A percentile compares a stretch with the other conserved stretches of the same genome.
Evolutionary conservation across 2,329 filamentous ascomycete species (phyloP).

Genomic region (Aspergillus candidus): DNA sequence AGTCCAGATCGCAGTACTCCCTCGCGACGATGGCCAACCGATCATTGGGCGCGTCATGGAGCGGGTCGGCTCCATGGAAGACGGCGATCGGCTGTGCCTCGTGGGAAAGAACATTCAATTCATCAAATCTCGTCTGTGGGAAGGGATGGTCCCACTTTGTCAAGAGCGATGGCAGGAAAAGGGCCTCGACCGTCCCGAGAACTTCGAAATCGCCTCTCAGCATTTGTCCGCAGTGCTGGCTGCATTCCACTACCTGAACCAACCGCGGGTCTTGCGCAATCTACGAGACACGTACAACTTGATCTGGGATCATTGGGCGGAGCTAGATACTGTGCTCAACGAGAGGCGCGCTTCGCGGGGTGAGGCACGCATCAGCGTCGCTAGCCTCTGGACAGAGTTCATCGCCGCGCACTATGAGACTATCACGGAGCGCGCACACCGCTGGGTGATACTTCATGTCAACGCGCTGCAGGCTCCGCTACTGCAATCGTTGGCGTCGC

Average conservation of each 20-base stretch:
- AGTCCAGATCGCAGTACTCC: neutral
- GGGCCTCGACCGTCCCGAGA: conserved; percentile 8
- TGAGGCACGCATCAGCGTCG: conserved; percentile 9
- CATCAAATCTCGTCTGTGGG: conserved; percentile 21
- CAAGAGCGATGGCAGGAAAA: conserved; percentile 22
- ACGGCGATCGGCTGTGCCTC: conserved; percentile 10
- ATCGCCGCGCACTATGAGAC: conserved; percentile 17
- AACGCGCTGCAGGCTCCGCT: conserved; percentile 11
- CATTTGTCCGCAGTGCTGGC: conserved; percentile 18
- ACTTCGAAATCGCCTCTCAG: conserved; percentile 20
- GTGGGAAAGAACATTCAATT: conserved; percentile 22
- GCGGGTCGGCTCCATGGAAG: conserved; percentile 9
- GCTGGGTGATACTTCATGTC: conserved; percentile 17
- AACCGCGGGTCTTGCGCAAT: conserved; percentile 2
- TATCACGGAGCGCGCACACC: conserved; percentile 19
- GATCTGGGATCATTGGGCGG: conserved; percentile 15
- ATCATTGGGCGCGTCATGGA: conserved; percentile 7
- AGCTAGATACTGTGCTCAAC: conserved; percentile 15
- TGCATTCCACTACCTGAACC: conserved; percentile 22
- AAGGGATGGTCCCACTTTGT: conserved; percentile 20
- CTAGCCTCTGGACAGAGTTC: conserved; percentile 17
- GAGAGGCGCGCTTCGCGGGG: conserved; percentile 1
- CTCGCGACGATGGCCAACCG: conserved; percentile 2
- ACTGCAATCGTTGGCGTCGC: conserved; percentile 5
- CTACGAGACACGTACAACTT: conserved; percentile 21